Evolutionary conservation across 2,329 filamentous ascomycete species (phyloP), one percentile per base, ranked within the genome.

Genomic region (Talaromyces sp.): DNA sequence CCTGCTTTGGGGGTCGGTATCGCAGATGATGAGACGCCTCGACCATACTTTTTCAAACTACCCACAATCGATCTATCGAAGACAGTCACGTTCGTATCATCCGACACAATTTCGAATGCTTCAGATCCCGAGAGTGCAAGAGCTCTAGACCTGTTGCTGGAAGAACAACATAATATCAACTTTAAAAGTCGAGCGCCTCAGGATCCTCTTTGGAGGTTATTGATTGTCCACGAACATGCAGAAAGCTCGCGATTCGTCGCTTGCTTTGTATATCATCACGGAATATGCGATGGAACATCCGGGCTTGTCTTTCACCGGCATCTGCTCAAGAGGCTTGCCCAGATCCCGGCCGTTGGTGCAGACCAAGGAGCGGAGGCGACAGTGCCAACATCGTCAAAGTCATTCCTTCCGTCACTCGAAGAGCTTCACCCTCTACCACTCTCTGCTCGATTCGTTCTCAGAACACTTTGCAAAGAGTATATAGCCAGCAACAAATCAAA

Each of bases 241-340:
- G 7, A 52, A 33, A 52, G 48, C 28, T 18, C 48, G 6, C 25
- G 31, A 57, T 61, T 61, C n/a, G 35, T 56, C 16, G 59, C 48
- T 55, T 52, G n/a, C 11, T 61, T 61, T 31, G 46, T 61, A 6
- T 55, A 23, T 12, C 59, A 61, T 37, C 59, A 61, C 42, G 33
- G 5, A 11, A 37, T 61, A 33, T 46, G n/a, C 21, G 59, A 61
- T 56, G 59, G 59, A 1, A 56, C 42, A 52, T 61, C 59, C 11
- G 59, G 59, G 23, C 44, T 56, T 35, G 48, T 28, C 16, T 37
- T 61, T 6, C 59, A 61, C n/a, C 44, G 48, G 16, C 23, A 31
- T 31, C 23, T 61, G n/a, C 59, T 6, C 44, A 31, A 7, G 12
- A 33, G 33, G 33, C 25, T 52, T 2, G n/a, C 25, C 18, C 48